Evolutionary conservation across 2,329 filamentous ascomycete species (phyloP), one percentile per base, ranked within the genome.

Genomic region (Curvularia spicifera): DNA sequence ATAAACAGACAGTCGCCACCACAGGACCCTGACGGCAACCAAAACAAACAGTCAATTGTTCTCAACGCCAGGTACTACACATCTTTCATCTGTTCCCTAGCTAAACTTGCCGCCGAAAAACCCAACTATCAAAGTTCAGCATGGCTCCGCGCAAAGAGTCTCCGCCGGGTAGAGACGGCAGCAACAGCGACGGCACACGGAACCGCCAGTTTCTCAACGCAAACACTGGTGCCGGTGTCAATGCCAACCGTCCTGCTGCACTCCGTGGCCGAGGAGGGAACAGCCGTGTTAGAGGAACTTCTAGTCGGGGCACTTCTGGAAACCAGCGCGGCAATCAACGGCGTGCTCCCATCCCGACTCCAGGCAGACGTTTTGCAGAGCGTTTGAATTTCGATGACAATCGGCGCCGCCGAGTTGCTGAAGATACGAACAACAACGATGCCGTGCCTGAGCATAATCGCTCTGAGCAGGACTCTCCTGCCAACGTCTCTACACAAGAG

Each of bases 201-300:
- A 39, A 51, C 3, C 42, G 37, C 13, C 47, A 24, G 5, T 33
- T 13, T 12, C 56, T 42, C 26, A 52, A 50, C 20, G 33, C 56
- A 3, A 33, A 56, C 15, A 60, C 56, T 8, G 57, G 53, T 4
- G 56, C 59, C 9, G 56, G 59, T 13, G 13, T 62, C 29, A 48
- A 46, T 13, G n/a, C 28, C 4, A 46, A 40, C 20, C 40, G 52
- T 29, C 15, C 42, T 0, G 31, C 15, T 37, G n/a, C 35, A 37
- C 35, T 22, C 22, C 15, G 33, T 26, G 26, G 29, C 49, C 28
- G 42, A 33, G 35, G 15, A 33, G 33, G 10, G 6, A 28, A 20
- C 26, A 20, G 15, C 9, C 50, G 31, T 18, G 20, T 2, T 5
- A 22, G 28, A 4, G 6, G 45, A 10, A 10, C 18, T 1, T 46